These are phyloP conservation scores for Fusarium brevicatenulatum DNA, from an alignment of 2,329 filamentous ascomycete species.

Conservation along the genomic window DNA sequence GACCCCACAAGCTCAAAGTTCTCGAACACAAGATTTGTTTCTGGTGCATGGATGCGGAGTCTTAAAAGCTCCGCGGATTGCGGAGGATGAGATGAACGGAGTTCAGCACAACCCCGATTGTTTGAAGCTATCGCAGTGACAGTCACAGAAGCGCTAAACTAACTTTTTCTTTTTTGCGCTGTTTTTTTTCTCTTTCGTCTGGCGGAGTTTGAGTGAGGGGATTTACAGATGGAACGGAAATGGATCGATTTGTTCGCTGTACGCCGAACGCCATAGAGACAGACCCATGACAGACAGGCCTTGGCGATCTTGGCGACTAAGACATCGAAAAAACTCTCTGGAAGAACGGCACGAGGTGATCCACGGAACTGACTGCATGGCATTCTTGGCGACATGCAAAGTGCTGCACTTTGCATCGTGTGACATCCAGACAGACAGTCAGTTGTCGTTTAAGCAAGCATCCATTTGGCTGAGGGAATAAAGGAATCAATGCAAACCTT, in stretches of 20 bases:
- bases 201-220: neutral
- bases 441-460: neutral
- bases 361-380: slow-evolving; percentile 13
- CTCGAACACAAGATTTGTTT: slow-evolving; percentile 13
- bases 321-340: neutral
- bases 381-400: slow-evolving; percentile 15
- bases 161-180: neutral
- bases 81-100: slow-evolving; percentile 2
- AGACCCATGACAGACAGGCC: slow-evolving; percentile 7
- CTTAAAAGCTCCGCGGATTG: slow-evolving; percentile 17
- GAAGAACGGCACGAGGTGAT: slow-evolving; percentile 25
- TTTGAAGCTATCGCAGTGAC: neutral
- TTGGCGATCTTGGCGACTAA: slow-evolving; percentile 10
- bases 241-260: slow-evolving; percentile 7
- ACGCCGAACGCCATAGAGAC: neutral
- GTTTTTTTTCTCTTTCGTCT: neutral
- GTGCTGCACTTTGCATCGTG: neutral
- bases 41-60: neutral
- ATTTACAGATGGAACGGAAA: neutral
- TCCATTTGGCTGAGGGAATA: neutral
- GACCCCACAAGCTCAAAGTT: slow-evolving; percentile 22
- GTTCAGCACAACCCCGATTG: neutral
- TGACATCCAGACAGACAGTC: neutral
- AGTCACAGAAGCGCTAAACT: neutral
- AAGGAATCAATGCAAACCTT: neutral